These are phyloP conservation scores for Datisca glomerata DNA, from an alignment of 306 rosid species.

Conservation along the genomic window DNA sequence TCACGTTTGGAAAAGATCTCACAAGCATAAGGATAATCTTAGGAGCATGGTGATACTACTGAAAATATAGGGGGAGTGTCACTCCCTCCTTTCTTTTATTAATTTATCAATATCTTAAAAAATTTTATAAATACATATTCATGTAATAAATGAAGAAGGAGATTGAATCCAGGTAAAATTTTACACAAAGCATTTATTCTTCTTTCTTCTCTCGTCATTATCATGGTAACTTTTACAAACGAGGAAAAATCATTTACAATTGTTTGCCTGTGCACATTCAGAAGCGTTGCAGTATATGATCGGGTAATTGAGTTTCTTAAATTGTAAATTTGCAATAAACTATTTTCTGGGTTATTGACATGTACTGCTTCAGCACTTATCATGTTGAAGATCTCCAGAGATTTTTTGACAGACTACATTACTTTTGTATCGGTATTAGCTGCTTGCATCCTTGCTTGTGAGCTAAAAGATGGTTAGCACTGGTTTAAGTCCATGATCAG, in stretches of 20 bases:
- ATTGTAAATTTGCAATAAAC: not conserved
- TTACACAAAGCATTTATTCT: not conserved
- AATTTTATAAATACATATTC: no score
- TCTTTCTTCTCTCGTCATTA: not conserved
- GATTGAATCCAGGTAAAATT: no score
- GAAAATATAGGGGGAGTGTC: no score
- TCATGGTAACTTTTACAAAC: no score
- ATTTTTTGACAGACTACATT: conserved; percentile 44
- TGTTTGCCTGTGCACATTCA: conserved; percentile 67
- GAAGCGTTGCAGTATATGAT: conserved; percentile 64
- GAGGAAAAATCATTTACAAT: not conserved
- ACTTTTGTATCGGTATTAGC: conserved; percentile 58
- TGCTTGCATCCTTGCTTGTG: conserved; percentile 78
- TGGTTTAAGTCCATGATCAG: conserved; percentile 56
- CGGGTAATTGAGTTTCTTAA: conserved; percentile 33
- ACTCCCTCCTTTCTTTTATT: no score
- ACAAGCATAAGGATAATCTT: no score
- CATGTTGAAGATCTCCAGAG: conserved; percentile 50
- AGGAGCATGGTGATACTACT: no score
- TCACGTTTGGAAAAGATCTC: no score
- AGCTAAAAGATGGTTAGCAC: conserved; percentile 60
- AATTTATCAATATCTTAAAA: no score
- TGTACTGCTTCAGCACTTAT: conserved; percentile 53
- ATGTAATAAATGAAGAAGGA: no score
- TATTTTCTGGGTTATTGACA: conserved; percentile 37